These are phyloP conservation scores for Sporothrix globosa DNA, from an alignment of 2,329 filamentous ascomycete genomes.

Conservation along the genomic window DNA sequence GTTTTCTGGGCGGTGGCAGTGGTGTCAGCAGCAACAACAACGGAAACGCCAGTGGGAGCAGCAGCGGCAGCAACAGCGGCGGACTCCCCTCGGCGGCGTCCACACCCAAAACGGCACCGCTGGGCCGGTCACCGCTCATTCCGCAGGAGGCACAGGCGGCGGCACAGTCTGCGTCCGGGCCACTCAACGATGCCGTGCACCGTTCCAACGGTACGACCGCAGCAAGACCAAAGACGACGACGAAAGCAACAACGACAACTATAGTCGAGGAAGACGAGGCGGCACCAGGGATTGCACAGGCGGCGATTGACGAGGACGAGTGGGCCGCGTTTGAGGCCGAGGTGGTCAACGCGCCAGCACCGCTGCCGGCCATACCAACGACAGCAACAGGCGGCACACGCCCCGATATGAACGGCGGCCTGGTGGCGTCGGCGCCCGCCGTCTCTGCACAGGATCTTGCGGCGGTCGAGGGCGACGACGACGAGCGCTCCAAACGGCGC, in stretches of 20 bases:
- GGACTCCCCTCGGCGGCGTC: conserved; percentile 46
- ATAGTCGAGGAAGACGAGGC: background rate
- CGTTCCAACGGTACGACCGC: background rate
- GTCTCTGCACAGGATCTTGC: conserved; percentile 66
- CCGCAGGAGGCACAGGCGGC: conserved; percentile 38
- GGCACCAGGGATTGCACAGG: conserved; percentile 27
- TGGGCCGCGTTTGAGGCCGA: conserved; percentile 89
- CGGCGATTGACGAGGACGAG: conserved; percentile 69
- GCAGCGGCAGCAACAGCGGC: conserved; percentile 9
- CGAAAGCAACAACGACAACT: conserved; percentile 34
- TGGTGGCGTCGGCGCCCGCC: conserved; percentile 70
- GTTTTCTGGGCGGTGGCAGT: conserved; percentile 36
- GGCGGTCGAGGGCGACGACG: conserved; percentile 50
- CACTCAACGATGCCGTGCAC: background rate
- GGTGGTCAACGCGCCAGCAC: conserved; percentile 57
- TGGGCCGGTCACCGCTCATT: conserved; percentile 48
- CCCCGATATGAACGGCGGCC: conserved; percentile 42
- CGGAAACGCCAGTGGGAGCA: background rate
- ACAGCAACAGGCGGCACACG: background rate
- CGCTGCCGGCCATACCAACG: conserved; percentile 34
- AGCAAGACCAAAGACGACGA: background rate
- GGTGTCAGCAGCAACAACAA: conserved; percentile 35
- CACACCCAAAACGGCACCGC: conserved; percentile 47
- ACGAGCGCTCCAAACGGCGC: conserved; percentile 56
- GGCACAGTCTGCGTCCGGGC: conserved; percentile 19